These are phyloP conservation scores for Cinchona pubescens DNA, from an alignment of 257 asterid species.

Conservation along the genomic window DNA sequence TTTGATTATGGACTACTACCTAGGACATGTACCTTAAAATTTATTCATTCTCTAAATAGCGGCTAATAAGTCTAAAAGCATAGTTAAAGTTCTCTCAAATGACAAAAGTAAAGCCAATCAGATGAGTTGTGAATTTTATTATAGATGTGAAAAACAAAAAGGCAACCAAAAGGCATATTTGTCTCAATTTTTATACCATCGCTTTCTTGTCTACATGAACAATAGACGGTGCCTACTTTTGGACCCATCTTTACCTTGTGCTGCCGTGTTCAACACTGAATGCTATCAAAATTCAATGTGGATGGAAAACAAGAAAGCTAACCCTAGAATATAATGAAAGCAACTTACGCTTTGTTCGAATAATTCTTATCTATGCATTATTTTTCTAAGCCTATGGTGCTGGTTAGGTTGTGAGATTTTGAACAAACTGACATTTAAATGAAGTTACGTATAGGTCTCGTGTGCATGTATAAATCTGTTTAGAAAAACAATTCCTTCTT, in stretches of 20 bases:
- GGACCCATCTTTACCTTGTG: constrained; percentile 15
- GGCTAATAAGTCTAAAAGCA: not conserved
- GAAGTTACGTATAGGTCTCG: not conserved
- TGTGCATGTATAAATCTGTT: not conserved
- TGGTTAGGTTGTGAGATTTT: constrained; percentile 7
- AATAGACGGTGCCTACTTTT: constrained; percentile 39
- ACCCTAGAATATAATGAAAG: constrained; percentile 1
- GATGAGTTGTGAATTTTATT: not conserved
- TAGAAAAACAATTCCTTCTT: not conserved
- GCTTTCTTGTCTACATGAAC: constrained; percentile 27
- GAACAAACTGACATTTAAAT: not conserved
- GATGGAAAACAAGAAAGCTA: constrained; percentile 5
- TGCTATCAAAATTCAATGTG: constrained; percentile 12
- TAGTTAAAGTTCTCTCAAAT: constrained; percentile 5
- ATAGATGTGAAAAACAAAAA: not conserved
- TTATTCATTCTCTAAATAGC: not conserved
- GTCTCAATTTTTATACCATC: not conserved
- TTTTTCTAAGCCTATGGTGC: constrained; percentile 3
- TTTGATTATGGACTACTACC: not conserved
- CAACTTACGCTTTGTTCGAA: not conserved
- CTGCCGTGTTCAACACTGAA: constrained; percentile 21
- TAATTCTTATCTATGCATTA: not conserved
- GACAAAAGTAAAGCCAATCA: not conserved
- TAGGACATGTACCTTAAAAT: not conserved
- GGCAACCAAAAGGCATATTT: not conserved